phyloP scores from a whole-genome alignment of 148 eudicot genomes.

The Vaccinium darrowii region DNA sequence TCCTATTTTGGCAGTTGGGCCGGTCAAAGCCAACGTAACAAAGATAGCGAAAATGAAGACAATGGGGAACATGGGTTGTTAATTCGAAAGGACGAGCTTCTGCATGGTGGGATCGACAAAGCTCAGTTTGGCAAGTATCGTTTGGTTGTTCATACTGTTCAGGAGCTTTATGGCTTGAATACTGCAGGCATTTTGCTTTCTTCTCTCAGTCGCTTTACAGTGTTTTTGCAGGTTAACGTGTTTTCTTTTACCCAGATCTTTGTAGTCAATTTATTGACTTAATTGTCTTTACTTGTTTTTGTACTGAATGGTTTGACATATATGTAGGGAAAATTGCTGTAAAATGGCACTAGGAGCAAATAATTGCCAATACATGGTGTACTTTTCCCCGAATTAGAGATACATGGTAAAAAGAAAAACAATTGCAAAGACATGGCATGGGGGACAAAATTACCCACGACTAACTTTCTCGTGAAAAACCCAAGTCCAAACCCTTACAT shows the following conservation, averaged over 20 bases:
- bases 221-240: constrained; percentile 66
- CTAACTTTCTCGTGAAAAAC: too few species aligned
- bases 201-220: constrained; percentile 78
- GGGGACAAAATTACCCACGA: too few species aligned
- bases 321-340: background rate
- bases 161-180: constrained; percentile 83
- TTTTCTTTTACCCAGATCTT: constrained; percentile 2
- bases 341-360: too few species aligned
- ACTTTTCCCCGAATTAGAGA: too few species aligned
- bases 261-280: background rate
- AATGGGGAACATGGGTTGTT: constrained; percentile 68
- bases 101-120: constrained; percentile 95
- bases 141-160: constrained; percentile 89
- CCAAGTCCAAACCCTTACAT: too few species aligned
- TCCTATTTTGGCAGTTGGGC: constrained; percentile 48
- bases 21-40: constrained; percentile 15
- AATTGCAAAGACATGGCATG: too few species aligned
- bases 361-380: too few species aligned
- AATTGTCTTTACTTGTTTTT: background rate
- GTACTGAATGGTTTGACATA: constrained; percentile 1
- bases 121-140: constrained; percentile 99
- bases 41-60: constrained; percentile 27
- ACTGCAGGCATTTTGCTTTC: constrained; percentile 88
- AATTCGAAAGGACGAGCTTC: constrained; percentile 80
- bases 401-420: too few species aligned